Percentiles rank a stretch among this genome's conserved stretches.
Conservation (phyloP, 1,284 basidiomycete genomes). For the Naganishia liquefaciens region DNA sequence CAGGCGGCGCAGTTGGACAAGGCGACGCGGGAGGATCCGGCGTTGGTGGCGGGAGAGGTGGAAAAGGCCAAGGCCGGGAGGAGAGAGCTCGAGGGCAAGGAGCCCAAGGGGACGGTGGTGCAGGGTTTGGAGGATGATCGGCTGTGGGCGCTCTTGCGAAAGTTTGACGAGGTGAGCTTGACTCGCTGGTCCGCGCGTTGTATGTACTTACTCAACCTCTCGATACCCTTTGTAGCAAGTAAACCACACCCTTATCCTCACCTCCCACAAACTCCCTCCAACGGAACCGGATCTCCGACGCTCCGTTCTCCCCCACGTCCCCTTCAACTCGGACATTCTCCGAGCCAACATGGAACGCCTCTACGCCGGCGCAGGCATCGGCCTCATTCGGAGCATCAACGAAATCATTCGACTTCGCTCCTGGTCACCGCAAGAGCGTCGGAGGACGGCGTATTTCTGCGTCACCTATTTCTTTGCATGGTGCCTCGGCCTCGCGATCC, state of each 20-base stretch:
- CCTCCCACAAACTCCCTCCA: slow-evolving; percentile 43
- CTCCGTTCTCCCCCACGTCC: slow-evolving; percentile 51
- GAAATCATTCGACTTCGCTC: slow-evolving; percentile 59
- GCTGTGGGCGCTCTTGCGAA: slow-evolving; percentile 52
- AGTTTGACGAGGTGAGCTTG: slow-evolving; percentile 52
- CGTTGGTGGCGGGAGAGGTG: slow-evolving; percentile 47
- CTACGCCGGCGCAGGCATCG: slow-evolving; percentile 58
- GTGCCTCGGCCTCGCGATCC: slow-evolving; percentile 55
- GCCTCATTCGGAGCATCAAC: slow-evolving; percentile 55
- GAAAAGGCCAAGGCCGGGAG: slow-evolving; percentile 54
- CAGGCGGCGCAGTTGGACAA: slow-evolving; percentile 44
- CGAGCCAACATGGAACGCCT: slow-evolving; percentile 59
- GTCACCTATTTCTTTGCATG: slow-evolving; percentile 57
- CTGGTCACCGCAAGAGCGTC: slow-evolving; percentile 58
- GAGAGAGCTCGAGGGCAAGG: slow-evolving; percentile 47
- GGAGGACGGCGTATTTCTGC: slow-evolving; percentile 56
- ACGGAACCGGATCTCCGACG: slow-evolving; percentile 54
- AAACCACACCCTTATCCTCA: slow-evolving; percentile 51
- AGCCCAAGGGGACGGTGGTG: slow-evolving; percentile 50
- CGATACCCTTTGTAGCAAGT: slow-evolving; percentile 49
- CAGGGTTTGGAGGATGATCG: slow-evolving; percentile 54
- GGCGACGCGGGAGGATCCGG: slow-evolving; percentile 40
- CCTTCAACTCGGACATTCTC: slow-evolving; percentile 54
- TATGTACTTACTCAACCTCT: no score
- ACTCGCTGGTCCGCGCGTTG: no score